Base-by-base conservation (phyloP, 176 grass and related monocot genomes). In the Chloris gayana region DNA sequence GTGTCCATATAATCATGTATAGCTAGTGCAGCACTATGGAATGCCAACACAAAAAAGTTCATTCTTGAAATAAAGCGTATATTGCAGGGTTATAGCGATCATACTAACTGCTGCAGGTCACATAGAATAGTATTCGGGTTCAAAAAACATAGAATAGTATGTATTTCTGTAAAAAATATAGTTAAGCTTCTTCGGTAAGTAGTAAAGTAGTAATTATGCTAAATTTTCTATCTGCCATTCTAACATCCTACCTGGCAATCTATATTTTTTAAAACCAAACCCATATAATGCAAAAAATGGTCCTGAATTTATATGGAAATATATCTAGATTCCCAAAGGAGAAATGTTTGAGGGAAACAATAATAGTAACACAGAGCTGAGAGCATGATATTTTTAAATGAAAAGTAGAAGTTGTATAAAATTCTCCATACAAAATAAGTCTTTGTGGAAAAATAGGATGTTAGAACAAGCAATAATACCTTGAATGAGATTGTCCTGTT, bases 401-500 rank as follows among this genome's bases (percentile, higher is more conserved):
- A 72, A 71, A 70, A 64, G 39, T 24, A 32, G 27, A 70, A 30
- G 45, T 25, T 22, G 33, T 5, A 72, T 25, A 85, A 49, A 72
- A 44, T 70, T n/a, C 3, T 8, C 12, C 42, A 45, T 54, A 85
- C n/a, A 47, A 17, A 72, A 49, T 42, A 74, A 65, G 51, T n/a
- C 30, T 65, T 81, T 49, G 30, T 46, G 26, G 21, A 76, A 88
- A 49, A 29, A 77, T 51, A 67, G 14, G 39, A 54, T 44, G 31
- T 75, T 33, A 25, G 33, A 78, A 76, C 37, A 71, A 54, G 24
- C 7, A 68, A 85, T 92, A 99, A 85, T 92, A 99, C 96, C 96
- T 91, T 99, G 96, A 86, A 99, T 99, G 59, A 99, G 96, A 90
- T 99, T 99, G 70, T 95, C 96, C 75, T 93, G 96, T 79, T 99